Percentiles rank a stretch among this genome's conserved stretches.
Conservation (phyloP, 495 filamentous ascomycete genomes). For the Daldinia loculata region DNA sequence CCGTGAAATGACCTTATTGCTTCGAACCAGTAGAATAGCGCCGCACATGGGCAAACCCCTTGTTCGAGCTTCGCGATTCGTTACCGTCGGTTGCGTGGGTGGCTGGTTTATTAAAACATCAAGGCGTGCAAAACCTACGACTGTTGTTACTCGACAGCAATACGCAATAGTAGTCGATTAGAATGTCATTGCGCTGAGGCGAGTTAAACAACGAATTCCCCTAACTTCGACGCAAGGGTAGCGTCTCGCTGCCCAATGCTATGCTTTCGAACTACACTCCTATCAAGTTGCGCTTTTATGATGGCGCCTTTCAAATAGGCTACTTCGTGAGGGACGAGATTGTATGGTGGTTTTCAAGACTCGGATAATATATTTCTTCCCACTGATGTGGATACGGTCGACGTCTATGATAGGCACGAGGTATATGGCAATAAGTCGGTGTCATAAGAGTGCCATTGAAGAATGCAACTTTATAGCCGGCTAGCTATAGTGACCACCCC, state of each 20-base stretch:
- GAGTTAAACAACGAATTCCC: conserved; percentile 5
- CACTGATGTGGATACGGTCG: conserved; percentile 24
- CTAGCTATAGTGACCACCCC: conserved; percentile 26
- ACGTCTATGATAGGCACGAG: conserved; percentile 11
- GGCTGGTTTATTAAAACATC: not conserved
- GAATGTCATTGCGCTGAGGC: conserved; percentile 7
- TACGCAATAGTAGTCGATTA: not conserved
- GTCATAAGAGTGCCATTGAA: conserved; percentile 21
- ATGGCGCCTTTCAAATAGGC: conserved; percentile 6
- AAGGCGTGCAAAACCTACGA: not conserved
- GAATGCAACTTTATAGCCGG: conserved; percentile 26
- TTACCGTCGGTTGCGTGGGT: not conserved
- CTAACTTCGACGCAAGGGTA: not conserved
- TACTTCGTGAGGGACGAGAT: conserved; percentile 19
- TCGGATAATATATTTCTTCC: conserved; percentile 21
- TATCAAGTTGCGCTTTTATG: conserved; percentile 12
- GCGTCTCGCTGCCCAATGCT: not conserved
- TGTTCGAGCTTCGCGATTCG: conserved; percentile 14
- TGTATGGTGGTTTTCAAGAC: conserved; percentile 19
- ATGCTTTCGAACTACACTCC: not conserved
- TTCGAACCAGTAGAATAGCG: conserved; percentile 6
- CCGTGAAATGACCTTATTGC: conserved; percentile 27
- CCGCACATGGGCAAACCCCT: conserved; percentile 9
- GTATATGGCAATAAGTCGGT: conserved; percentile 20
- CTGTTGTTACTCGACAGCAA: not conserved